Evolutionary conservation across 495 filamentous ascomycete genomes (phyloP).

Genomic region (Poronia punctata): DNA sequence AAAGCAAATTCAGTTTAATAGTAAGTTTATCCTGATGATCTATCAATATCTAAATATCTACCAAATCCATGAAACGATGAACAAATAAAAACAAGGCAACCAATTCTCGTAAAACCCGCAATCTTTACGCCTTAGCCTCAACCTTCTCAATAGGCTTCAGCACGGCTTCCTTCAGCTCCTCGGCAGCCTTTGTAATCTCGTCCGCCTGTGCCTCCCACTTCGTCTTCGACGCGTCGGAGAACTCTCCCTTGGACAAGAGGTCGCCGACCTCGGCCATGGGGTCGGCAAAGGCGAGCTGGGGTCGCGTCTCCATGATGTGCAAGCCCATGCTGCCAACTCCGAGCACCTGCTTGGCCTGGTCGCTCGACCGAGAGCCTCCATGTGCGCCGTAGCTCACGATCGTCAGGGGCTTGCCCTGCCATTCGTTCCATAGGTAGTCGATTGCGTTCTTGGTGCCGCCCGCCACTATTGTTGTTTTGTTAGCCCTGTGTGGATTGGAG

Average conservation of each 20-base stretch:
- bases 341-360: slow-evolving; percentile 26
- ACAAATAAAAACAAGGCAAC: too few species aligned
- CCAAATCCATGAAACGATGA: too few species aligned
- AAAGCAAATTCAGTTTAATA: too few species aligned
- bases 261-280: slow-evolving; percentile 16
- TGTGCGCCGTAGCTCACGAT: slow-evolving; percentile 50
- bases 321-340: slow-evolving; percentile 24
- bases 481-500: neutral
- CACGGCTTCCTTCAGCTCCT: slow-evolving; percentile 26
- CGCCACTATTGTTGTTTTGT: slow-evolving; percentile 21
- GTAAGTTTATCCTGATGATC: too few species aligned
- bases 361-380: slow-evolving; percentile 40
- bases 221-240: slow-evolving; percentile 18
- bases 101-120: too few species aligned
- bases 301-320: slow-evolving; percentile 23
- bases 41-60: too few species aligned
- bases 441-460: slow-evolving; percentile 57
- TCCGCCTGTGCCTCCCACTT: slow-evolving; percentile 22
- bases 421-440: slow-evolving; percentile 54
- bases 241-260: slow-evolving; percentile 20
- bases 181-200: slow-evolving; percentile 21
- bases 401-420: slow-evolving; percentile 50
- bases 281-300: slow-evolving; percentile 25
- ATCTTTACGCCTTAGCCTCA: slow-evolving; percentile 5
- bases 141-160: slow-evolving; percentile 12